Conservation (phyloP, 2,329 filamentous ascomycete genomes). For the Thielaviopsis populi region DNA sequence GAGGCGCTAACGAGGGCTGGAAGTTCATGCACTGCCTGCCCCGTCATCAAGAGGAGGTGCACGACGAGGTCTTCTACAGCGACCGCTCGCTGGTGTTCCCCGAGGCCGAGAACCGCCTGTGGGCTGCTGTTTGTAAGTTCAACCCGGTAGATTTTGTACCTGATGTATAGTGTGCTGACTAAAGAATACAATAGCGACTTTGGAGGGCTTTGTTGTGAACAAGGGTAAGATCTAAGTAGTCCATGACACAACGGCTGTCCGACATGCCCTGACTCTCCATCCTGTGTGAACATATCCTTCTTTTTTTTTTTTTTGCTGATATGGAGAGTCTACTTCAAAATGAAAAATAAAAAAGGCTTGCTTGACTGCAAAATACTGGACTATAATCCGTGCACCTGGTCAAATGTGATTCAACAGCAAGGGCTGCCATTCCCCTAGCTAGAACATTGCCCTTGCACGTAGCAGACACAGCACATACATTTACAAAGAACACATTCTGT, state of each 20-base stretch:
- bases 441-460: background rate
- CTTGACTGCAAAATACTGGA: no score
- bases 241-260: background rate
- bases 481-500: constrained; percentile 17
- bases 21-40: constrained; percentile 98
- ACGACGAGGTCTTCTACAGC: constrained; percentile 88
- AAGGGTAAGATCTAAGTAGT: constrained; percentile 54
- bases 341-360: no score
- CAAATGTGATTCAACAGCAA: background rate
- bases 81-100: constrained; percentile 74
- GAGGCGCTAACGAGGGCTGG: constrained; percentile 78
- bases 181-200: constrained; percentile 38
- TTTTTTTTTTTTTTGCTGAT: background rate
- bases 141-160: background rate
- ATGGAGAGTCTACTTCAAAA: no score
- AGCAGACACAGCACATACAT: background rate
- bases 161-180: background rate
- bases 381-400: no score
- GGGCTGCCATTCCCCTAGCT: background rate
- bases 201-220: constrained; percentile 89
- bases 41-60: constrained; percentile 81
- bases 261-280: background rate
- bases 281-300: background rate
- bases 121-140: constrained; percentile 62
- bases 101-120: constrained; percentile 88